Evolutionary conservation across 805 yeast genomes (phyloP), one percentile per base, ranked within the genome.

Genomic region (Wickerhamiella bombiphila): DNA sequence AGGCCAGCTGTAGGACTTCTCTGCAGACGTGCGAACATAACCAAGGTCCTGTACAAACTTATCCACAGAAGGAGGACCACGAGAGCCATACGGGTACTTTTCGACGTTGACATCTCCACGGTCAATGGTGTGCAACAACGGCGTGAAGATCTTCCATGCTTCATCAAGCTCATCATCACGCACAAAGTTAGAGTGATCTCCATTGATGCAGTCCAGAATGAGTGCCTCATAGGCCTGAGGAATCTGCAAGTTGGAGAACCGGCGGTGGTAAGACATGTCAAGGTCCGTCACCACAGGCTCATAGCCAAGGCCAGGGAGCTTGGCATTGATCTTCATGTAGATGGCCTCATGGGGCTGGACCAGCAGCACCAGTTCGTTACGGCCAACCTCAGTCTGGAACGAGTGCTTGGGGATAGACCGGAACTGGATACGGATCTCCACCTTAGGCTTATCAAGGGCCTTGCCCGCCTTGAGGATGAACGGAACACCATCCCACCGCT

Each of bases 401-500:
- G 83, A 76, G 29, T 94, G 94, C 46, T 71, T 68, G 15, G 86
- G 78, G 35, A 80, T 93, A 32, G 79, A 78, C 63, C 77, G 82
- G 65, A 80, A 88, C 66, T 91, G 97, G 44, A 91, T 65, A 59
- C 97, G 73, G 46, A 91, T 78, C 65, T 91, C 98, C 35, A 91
- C 98, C 68, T 85, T 85, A 42, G 88, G 80, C 54, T 78, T 86
- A 58, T 88, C 83, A 43, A 91, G 66, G n/a, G 97, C 95, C 64
- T 91, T 91, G 54, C 98, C 98, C 13, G 97, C 98, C 64, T 94
- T 74, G 67, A 91, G 67, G 37, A 91, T 77, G 55, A 91, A 74
- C 39, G 98, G 98, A 32, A 91, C 97, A 53, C 97, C 97, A 45
- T 80, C 91, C 98, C 98, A 91, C 56, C 96, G 75, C 62, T 91